Conservation (phyloP, 106 monocot genomes). For the Narthecium ossifragum region DNA sequence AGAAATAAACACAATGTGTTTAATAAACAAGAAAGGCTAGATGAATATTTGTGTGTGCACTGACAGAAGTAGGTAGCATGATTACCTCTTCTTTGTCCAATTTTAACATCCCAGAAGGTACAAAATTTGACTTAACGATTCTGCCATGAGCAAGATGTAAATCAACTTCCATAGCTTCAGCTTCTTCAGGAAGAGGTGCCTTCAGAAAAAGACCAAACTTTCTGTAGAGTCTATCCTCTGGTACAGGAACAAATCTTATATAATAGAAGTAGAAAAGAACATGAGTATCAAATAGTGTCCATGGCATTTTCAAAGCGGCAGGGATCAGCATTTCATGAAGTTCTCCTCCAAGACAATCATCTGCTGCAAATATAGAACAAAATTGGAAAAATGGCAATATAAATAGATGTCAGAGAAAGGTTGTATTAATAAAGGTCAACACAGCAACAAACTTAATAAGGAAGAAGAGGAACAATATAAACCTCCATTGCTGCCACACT, state of each 20-base stretch:
- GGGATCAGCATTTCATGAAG: constrained; percentile 79
- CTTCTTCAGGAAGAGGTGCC: constrained; percentile 69
- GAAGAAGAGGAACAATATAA: not conserved
- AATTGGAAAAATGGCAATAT: not conserved
- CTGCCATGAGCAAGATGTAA: constrained; percentile 88
- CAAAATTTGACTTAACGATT: constrained; percentile 63
- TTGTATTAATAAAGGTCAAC: constrained; percentile 3
- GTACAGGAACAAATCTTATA: constrained; percentile 63
- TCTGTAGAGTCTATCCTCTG: constrained; percentile 69
- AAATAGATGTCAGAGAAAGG: not conserved
- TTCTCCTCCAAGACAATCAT: constrained; percentile 63
- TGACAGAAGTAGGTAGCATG: not conserved
- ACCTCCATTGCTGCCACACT: constrained; percentile 37
- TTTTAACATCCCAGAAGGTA: constrained; percentile 35
- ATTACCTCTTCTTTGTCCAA: constrained; percentile 67
- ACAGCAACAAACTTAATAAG: not conserved
- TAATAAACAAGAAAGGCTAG: constrained; percentile 2
- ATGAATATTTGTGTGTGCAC: not conserved
- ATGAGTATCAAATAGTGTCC: constrained; percentile 15
- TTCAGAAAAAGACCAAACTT: constrained; percentile 73
- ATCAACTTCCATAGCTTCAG: constrained; percentile 75
- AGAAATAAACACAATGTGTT: constrained; percentile 6
- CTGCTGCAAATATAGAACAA: constrained; percentile 25
- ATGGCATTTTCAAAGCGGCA: constrained; percentile 36
- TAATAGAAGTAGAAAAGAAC: constrained; percentile 54